Percentiles rank a stretch among this genome's conserved stretches.
Conservation (phyloP, 192 early-diverging fungal genomes). For the Ramicandelaber brevisporus region DNA sequence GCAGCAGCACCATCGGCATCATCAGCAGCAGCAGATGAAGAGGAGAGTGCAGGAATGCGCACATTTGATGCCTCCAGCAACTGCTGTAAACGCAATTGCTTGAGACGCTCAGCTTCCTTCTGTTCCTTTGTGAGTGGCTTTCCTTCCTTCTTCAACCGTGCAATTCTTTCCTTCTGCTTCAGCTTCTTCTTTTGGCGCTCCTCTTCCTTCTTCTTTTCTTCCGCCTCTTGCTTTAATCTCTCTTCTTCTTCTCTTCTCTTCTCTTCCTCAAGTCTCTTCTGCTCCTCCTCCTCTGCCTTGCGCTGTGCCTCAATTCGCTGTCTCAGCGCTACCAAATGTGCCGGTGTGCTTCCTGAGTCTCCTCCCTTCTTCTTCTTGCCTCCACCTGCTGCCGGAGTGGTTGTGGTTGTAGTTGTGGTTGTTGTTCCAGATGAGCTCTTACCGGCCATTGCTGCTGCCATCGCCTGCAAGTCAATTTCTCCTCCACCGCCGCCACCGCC, state of each 20-base stretch:
- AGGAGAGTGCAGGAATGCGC: constrained; percentile 47
- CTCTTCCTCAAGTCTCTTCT: constrained; percentile 35
- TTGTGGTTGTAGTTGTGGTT: constrained; percentile 5
- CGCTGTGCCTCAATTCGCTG: constrained; percentile 41
- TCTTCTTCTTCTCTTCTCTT: constrained; percentile 42
- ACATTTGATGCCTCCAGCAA: constrained; percentile 51
- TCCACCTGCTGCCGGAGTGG: constrained; percentile 5
- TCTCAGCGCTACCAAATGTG: constrained; percentile 24
- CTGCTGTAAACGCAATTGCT: constrained; percentile 40
- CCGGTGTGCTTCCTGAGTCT: constrained; percentile 11
- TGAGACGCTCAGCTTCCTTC: constrained; percentile 50
- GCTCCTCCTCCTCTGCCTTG: constrained; percentile 56
- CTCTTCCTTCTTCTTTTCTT: constrained; percentile 53
- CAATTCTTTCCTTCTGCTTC: constrained; percentile 39
- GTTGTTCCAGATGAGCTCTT: no score
- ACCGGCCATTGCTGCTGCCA: no score
- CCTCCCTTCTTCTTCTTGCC: constrained; percentile 10
- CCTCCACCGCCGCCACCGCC: constrained; percentile 20
- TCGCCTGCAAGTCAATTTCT: no score
- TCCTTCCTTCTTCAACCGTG: constrained; percentile 73
- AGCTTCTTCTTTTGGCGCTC: constrained; percentile 54
- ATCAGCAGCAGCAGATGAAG: no score
- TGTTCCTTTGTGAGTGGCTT: constrained; percentile 86
- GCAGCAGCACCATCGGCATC: no score
- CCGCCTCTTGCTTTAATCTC: constrained; percentile 31